These are phyloP conservation scores for Suillus clintonianus DNA, from an alignment of 768 basidiomycete genomes.

Conservation along the genomic window DNA sequence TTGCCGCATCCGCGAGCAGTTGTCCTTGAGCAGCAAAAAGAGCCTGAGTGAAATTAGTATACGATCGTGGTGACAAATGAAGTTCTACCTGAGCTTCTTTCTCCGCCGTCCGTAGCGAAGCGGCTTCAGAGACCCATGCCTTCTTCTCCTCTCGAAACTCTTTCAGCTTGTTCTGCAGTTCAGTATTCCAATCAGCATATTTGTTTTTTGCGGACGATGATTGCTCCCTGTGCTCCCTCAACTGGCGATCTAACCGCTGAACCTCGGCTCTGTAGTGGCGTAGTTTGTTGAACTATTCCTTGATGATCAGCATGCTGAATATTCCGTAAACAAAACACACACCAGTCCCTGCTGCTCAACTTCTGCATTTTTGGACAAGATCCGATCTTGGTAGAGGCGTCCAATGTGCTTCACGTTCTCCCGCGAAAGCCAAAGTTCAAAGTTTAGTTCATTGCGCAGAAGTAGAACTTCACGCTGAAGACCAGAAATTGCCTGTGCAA, in stretches of 20 bases:
- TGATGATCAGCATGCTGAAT: slow-evolving; percentile 8
- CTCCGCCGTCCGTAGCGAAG: slow-evolving; percentile 65
- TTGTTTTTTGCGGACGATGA: slow-evolving; percentile 73
- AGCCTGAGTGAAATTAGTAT: slow-evolving; percentile 42
- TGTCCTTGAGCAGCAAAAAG: slow-evolving; percentile 69
- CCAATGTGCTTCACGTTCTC: slow-evolving; percentile 84
- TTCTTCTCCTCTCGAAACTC: slow-evolving; percentile 80
- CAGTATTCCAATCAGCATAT: slow-evolving; percentile 81
- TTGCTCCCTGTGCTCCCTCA: slow-evolving; percentile 73
- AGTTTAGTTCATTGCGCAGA: slow-evolving; percentile 80
- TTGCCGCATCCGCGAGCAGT: slow-evolving; percentile 66
- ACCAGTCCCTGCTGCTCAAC: slow-evolving; percentile 82
- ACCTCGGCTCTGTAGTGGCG: slow-evolving; percentile 76
- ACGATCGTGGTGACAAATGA: not conserved
- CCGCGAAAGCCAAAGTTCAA: slow-evolving; percentile 80
- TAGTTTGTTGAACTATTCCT: slow-evolving; percentile 72
- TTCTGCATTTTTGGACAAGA: slow-evolving; percentile 74
- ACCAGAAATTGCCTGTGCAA: slow-evolving; percentile 65
- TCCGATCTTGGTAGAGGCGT: slow-evolving; percentile 73
- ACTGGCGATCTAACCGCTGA: slow-evolving; percentile 62
- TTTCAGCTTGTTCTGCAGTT: slow-evolving; percentile 75
- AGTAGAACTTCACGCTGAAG: slow-evolving; percentile 78
- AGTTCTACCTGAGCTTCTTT: slow-evolving; percentile 62
- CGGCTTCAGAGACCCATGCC: slow-evolving; percentile 71
- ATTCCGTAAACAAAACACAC: slow-evolving; percentile 24